Conservation (phyloP, 148 eudicot genomes). For the Arctostaphylos glauca region DNA sequence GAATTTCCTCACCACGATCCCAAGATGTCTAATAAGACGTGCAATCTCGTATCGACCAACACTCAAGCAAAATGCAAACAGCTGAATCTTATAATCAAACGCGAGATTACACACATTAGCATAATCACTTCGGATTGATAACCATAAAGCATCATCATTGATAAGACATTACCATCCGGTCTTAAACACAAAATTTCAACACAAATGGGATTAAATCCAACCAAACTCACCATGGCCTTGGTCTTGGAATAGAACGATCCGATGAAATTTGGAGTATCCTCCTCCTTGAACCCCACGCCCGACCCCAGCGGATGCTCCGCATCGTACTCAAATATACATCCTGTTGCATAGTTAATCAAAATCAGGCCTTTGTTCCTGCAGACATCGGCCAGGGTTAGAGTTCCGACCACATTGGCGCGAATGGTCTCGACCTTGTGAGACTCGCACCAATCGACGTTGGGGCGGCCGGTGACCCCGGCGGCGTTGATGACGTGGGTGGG, state of each 20-base stretch:
- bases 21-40: neutral
- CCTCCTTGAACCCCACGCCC: slow-evolving; percentile 80
- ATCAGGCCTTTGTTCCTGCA: slow-evolving; percentile 53
- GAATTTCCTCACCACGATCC: too few relatives aligned
- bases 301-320: slow-evolving; percentile 52
- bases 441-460: slow-evolving; percentile 88
- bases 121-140: neutral
- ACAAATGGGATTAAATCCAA: neutral
- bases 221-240: slow-evolving; percentile 70
- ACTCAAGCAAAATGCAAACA: neutral
- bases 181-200: neutral
- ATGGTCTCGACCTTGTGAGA: slow-evolving; percentile 80
- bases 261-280: slow-evolving; percentile 64
- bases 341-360: slow-evolving; percentile 72
- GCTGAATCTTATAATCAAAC: neutral
- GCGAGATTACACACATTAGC: neutral
- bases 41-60: neutral
- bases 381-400: slow-evolving; percentile 72
- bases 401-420: slow-evolving; percentile 74
- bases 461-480: slow-evolving; percentile 86
- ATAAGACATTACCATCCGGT: neutral
- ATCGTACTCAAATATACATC: slow-evolving; percentile 87
- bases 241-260: slow-evolving; percentile 90
- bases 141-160: neutral
- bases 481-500: slow-evolving; percentile 92